Evolutionary conservation across 495 filamentous ascomycete species (phyloP).

Genomic region (Annulohypoxylon bovei): DNA sequence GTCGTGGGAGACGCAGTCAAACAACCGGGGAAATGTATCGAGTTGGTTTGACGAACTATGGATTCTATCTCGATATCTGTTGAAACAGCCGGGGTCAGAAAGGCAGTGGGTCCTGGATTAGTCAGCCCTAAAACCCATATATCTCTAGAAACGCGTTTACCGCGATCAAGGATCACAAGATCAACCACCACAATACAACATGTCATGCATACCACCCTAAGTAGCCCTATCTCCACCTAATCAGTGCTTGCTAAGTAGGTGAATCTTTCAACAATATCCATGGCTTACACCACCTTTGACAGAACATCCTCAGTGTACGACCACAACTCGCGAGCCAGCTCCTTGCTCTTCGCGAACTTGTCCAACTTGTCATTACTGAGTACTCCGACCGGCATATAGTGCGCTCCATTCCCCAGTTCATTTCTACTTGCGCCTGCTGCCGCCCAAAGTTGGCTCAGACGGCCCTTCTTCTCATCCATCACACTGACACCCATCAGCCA

Average conservation of each 20-base stretch:
- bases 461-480: conserved; percentile 55
- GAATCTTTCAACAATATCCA: too few relatives aligned
- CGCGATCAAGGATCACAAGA: too few relatives aligned
- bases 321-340: conserved; percentile 67
- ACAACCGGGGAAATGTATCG: neutral
- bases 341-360: conserved; percentile 48
- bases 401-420: conserved; percentile 54
- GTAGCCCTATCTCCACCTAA: too few relatives aligned
- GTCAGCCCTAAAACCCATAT: too few relatives aligned
- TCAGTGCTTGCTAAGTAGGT: too few relatives aligned
- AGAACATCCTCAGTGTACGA: conserved; percentile 68
- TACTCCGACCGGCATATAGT: conserved; percentile 66
- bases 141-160: too few relatives aligned
- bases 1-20: too few relatives aligned
- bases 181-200: too few relatives aligned
- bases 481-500: conserved; percentile 30
- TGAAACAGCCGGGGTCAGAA: too few relatives aligned
- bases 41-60: neutral
- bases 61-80: too few relatives aligned
- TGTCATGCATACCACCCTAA: too few relatives aligned
- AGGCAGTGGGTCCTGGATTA: too few relatives aligned
- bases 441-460: conserved; percentile 69
- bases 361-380: conserved; percentile 45
- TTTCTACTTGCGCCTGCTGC: conserved; percentile 52
- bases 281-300: conserved; percentile 28